Base-by-base conservation (phyloP, 2,329 filamentous ascomycete species). In the Nigrograna mackinnonii region DNA sequence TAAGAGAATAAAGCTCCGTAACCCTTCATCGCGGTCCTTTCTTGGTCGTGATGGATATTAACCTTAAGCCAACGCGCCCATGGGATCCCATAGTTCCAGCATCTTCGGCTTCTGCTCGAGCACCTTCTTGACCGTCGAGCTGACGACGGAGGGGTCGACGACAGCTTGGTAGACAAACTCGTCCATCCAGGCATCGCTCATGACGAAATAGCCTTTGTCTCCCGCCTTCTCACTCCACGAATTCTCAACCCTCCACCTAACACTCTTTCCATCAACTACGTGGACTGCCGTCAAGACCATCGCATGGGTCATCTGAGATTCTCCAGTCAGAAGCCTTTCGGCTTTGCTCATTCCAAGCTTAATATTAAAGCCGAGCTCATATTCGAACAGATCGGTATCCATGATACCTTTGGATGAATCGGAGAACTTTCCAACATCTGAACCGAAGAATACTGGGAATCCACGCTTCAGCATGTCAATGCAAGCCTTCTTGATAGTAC, bases 281-380 rank as follows among this genome's bases (percentile, higher is more conserved):
- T 96, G 90, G 34, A 95, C 91, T 1, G 83, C 91, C 2, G 89
- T 95, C 48, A 96, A 70, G 0, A 95, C 89, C 91, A 95, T 95
- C 4, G 91, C 91, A 59, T 95, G 91, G 1, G 90, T 95, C 90
- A 96, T 95, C 37, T 82, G 78, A 40, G 81, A 86, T 70, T 95
- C 90, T 9, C 87, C 84, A 0, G 85, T 85, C 56, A 80, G 75
- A 34, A 96, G 72, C 3, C 90, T 75, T 57, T 89, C 80, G 1
- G 86, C 86, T 70, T 95, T 95, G 58, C 74, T 82, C 79, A 95
- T 79, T 14, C 81, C 83, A 6, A 92, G 77, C 41, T 76, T 78
- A 47, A 90, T 78, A 57, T 91, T 89, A 69, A 95, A 90, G n/a
- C 88, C 90, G 1, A 95, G 79, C 55, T 87, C 80, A 67, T 92